Conservation (phyloP, 2,329 filamentous ascomycete genomes). For the Alternaria incomplexa region DNA sequence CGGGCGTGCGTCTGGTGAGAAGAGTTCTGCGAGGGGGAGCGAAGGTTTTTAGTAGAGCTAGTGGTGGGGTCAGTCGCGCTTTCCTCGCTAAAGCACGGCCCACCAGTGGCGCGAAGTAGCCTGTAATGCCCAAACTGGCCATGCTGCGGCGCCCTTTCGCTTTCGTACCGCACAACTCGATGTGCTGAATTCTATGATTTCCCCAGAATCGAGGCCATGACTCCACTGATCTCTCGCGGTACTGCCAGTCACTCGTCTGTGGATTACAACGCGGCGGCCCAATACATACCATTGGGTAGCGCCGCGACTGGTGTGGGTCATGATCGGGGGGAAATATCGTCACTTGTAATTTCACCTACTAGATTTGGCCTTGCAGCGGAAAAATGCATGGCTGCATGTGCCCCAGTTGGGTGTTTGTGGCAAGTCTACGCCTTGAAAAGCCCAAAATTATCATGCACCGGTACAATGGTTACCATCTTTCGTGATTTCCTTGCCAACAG, state of each 20-base stretch:
- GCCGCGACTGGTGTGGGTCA: slow-evolving; percentile 12
- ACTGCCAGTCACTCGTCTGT: not conserved
- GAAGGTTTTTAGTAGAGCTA: slow-evolving; percentile 22
- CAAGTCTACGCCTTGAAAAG: slow-evolving; percentile 1
- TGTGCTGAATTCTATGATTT: not conserved
- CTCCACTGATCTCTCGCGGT: not conserved
- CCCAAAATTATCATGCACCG: not conserved
- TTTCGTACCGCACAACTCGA: not conserved
- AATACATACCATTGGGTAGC: slow-evolving; percentile 24
- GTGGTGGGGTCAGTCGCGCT: slow-evolving; percentile 23
- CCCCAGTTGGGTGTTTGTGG: not conserved
- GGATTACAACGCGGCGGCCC: slow-evolving; percentile 11
- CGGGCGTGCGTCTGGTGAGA: slow-evolving; percentile 24
- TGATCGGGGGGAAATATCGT: slow-evolving; percentile 7
- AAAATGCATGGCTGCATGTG: not conserved
- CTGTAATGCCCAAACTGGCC: slow-evolving; percentile 8
- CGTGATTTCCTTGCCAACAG: not conserved
- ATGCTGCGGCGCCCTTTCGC: slow-evolving; percentile 18
- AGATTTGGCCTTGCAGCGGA: slow-evolving; percentile 7
- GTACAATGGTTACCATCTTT: not conserved
- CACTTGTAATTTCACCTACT: slow-evolving; percentile 4
- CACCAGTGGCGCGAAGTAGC: slow-evolving; percentile 21
- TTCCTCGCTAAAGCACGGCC: slow-evolving; percentile 21
- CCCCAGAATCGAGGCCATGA: not conserved
- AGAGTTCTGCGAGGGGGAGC: slow-evolving; percentile 19